These are phyloP conservation scores for Metroxylon sagu DNA, from an alignment of 176 grass and related monocot species.

Conservation along the genomic window DNA sequence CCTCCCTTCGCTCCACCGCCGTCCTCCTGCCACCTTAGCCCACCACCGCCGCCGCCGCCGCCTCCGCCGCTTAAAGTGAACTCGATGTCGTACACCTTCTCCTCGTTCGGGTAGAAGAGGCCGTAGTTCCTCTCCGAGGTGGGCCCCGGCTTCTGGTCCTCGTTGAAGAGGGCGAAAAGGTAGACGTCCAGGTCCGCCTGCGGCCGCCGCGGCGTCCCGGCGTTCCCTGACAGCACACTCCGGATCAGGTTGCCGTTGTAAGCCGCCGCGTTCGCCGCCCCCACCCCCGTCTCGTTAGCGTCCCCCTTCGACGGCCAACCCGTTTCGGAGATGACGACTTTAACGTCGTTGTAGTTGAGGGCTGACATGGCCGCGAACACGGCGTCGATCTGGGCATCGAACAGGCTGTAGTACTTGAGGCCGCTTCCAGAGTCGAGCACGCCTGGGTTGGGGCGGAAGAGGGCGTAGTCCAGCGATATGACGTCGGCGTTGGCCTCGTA, in stretches of 20 bases:
- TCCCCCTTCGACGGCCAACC: constrained; percentile 98
- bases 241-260: constrained; percentile 81
- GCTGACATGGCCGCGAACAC: constrained; percentile 55
- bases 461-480: constrained; percentile 81
- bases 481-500: constrained; percentile 56
- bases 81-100: constrained; percentile 80
- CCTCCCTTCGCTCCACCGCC: background rate
- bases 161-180: constrained; percentile 96
- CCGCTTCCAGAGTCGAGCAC: constrained; percentile 37
- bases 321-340: constrained; percentile 71
- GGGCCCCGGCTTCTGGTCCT: constrained; percentile 89
- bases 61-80: constrained; percentile 62
- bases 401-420: constrained; percentile 78
- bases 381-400: constrained; percentile 92
- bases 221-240: constrained; percentile 73
- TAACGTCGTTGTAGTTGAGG: constrained; percentile 34
- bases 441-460: constrained; percentile 88
- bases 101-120: constrained; percentile 77
- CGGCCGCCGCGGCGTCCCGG: constrained; percentile 62
- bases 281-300: constrained; percentile 33
- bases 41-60: constrained; percentile 7
- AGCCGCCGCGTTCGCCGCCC: constrained; percentile 48
- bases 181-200: constrained; percentile 71
- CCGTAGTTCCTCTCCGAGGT: constrained; percentile 89
- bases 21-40: constrained; percentile 22